These are phyloP conservation scores for Hericium rajendrae DNA, from an alignment of 768 basidiomycete genomes.

Conservation along the genomic window DNA sequence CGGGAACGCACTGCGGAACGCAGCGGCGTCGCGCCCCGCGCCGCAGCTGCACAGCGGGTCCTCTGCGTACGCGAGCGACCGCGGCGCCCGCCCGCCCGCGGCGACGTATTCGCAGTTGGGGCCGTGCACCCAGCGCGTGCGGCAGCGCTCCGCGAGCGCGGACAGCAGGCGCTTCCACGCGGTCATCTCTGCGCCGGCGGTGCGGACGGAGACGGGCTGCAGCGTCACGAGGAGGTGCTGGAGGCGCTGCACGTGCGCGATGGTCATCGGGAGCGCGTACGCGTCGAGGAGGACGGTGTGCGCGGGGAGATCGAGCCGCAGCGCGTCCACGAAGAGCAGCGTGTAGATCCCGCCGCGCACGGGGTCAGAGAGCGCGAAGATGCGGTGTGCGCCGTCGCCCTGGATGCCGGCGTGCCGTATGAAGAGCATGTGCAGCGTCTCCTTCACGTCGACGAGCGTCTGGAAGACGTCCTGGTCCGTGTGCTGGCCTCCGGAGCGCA, in stretches of 20 bases:
- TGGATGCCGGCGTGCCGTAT: constrained; percentile 19
- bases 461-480: constrained; percentile 16
- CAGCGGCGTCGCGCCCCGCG: constrained; percentile 33
- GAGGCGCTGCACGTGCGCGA: constrained; percentile 10
- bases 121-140: constrained; percentile 37
- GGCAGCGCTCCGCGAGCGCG: constrained; percentile 41
- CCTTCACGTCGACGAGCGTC: constrained; percentile 25
- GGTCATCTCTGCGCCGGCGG: constrained; percentile 25
- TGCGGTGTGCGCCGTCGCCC: constrained; percentile 1
- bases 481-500: not conserved
- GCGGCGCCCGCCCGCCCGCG: constrained; percentile 24
- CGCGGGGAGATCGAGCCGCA: constrained; percentile 38
- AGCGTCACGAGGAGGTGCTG: not conserved
- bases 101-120: constrained; percentile 39
- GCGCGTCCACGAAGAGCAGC: constrained; percentile 35
- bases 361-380: not conserved
- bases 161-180: constrained; percentile 47
- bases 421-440: constrained; percentile 22
- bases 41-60: constrained; percentile 46
- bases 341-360: constrained; percentile 21
- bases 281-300: constrained; percentile 43
- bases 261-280: constrained; percentile 32
- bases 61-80: constrained; percentile 26
- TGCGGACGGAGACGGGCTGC: constrained; percentile 4
- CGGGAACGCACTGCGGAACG: constrained; percentile 20